A percentile compares a stretch with the other conserved stretches of the same genome.
phyloP scores from a whole-genome alignment of 1,139 yeast species.

The Wickerhamomyces sp. region DNA sequence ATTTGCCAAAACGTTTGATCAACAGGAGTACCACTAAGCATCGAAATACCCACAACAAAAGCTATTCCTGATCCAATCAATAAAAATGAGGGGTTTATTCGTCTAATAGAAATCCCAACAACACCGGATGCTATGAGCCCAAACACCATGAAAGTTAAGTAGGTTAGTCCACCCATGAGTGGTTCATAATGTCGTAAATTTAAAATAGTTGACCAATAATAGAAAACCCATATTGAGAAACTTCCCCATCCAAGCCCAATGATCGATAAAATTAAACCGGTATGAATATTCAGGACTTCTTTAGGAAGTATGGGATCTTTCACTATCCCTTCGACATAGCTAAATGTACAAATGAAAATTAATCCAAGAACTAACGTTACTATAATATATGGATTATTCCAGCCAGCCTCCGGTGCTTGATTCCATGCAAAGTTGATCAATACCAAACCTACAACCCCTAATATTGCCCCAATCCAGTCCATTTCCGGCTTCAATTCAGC shows the following conservation, averaged over 20 bases:
- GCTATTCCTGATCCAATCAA: constrained; percentile 40
- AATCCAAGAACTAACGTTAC: constrained; percentile 41
- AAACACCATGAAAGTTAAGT: constrained; percentile 41
- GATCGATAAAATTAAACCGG: constrained; percentile 30
- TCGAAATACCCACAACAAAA: constrained; percentile 43
- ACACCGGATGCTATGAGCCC: constrained; percentile 44
- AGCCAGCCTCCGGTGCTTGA: constrained; percentile 51
- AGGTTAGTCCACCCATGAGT: constrained; percentile 39
- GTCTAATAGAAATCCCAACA: constrained; percentile 39
- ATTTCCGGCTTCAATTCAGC: constrained; percentile 22
- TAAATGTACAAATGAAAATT: constrained; percentile 28
- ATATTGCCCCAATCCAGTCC: constrained; percentile 42
- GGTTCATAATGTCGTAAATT: constrained; percentile 44
- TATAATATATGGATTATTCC: constrained; percentile 43
- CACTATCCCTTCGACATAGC: constrained; percentile 26
- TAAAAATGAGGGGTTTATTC: constrained; percentile 41
- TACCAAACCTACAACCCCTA: constrained; percentile 45
- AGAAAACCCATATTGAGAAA: constrained; percentile 48
- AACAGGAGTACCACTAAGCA: constrained; percentile 46
- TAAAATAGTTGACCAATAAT: constrained; percentile 34
- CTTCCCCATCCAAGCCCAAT: constrained; percentile 53
- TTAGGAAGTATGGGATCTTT: constrained; percentile 43
- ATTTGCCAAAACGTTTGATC: constrained; percentile 43
- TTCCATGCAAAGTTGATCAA: constrained; percentile 49
- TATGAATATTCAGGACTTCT: constrained; percentile 33